Evolutionary conservation across 345 rosid species (phyloP).

Genomic region (Noccaea bulbosa): DNA sequence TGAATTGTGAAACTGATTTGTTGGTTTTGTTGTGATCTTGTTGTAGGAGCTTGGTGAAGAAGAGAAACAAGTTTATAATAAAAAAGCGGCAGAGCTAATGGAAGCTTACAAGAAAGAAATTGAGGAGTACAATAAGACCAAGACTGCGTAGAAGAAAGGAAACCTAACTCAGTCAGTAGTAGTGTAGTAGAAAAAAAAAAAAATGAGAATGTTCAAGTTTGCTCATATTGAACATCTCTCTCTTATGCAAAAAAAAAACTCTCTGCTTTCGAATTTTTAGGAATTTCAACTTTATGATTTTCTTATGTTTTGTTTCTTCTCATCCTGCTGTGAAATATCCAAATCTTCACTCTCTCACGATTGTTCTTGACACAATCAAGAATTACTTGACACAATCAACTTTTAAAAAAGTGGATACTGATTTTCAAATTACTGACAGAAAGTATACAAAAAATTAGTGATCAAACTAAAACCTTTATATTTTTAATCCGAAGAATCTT

Average conservation of each 20-base stretch:
- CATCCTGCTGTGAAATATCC: background rate
- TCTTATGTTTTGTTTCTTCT: background rate
- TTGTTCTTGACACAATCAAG: no score
- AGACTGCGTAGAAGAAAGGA: slow-evolving; percentile 14
- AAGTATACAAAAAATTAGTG: background rate
- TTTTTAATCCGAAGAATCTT: background rate
- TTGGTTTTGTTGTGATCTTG: background rate
- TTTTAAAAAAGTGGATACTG: background rate
- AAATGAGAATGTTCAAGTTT: slow-evolving; percentile 36
- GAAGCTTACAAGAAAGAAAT: slow-evolving; percentile 75
- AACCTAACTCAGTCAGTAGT: slow-evolving; percentile 1
- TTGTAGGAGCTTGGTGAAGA: slow-evolving; percentile 74
- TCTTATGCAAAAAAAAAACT: slow-evolving; percentile 11
- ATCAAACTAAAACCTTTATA: background rate
- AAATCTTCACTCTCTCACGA: background rate
- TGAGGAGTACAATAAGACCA: slow-evolving; percentile 64
- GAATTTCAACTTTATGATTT: background rate
- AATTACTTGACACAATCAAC: no score
- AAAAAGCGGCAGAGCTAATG: slow-evolving; percentile 75
- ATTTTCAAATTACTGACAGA: background rate
- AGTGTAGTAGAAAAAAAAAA: background rate
- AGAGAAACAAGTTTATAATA: slow-evolving; percentile 72
- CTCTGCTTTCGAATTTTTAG: background rate
- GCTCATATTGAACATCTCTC: slow-evolving; percentile 35
- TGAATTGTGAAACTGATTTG: background rate